phyloP scores from a whole-genome alignment of 257 asterid species.

The Echium plantagineum region DNA sequence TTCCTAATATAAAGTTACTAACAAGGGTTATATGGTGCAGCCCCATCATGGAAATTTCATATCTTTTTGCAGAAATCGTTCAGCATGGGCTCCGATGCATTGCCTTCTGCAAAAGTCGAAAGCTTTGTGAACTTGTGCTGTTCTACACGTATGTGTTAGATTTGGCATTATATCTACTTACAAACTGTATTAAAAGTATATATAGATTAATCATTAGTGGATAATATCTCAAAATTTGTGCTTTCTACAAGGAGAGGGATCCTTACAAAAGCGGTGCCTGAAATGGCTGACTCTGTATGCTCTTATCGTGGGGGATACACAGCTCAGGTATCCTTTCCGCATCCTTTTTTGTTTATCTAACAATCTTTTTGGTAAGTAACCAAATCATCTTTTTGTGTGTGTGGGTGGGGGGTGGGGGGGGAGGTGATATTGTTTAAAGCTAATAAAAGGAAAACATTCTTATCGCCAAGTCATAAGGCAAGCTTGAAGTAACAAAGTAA shows the following conservation, averaged over 20 bases:
- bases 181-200: neutral
- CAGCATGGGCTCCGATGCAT: constrained; percentile 96
- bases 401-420: too few relatives aligned
- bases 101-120: constrained; percentile 92
- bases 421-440: too few relatives aligned
- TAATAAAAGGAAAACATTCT: too few relatives aligned
- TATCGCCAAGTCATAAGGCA: too few relatives aligned
- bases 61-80: constrained; percentile 84
- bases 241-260: constrained; percentile 60
- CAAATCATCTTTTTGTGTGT: neutral
- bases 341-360: constrained; percentile 3
- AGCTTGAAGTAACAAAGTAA: too few relatives aligned
- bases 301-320: constrained; percentile 84
- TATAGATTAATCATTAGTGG: neutral
- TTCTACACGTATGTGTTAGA: constrained; percentile 63
- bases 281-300: constrained; percentile 46
- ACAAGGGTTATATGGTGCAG: constrained; percentile 38
- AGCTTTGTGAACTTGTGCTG: constrained; percentile 93
- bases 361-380: neutral
- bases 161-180: constrained; percentile 7
- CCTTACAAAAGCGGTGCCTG: constrained; percentile 67
- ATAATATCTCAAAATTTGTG: constrained; percentile 13
- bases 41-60: constrained; percentile 78
- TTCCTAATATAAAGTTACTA: neutral
- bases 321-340: constrained; percentile 61